Conservation (phyloP, 169 alveolate genomes). For the Plasmodium falciparum region DNA sequence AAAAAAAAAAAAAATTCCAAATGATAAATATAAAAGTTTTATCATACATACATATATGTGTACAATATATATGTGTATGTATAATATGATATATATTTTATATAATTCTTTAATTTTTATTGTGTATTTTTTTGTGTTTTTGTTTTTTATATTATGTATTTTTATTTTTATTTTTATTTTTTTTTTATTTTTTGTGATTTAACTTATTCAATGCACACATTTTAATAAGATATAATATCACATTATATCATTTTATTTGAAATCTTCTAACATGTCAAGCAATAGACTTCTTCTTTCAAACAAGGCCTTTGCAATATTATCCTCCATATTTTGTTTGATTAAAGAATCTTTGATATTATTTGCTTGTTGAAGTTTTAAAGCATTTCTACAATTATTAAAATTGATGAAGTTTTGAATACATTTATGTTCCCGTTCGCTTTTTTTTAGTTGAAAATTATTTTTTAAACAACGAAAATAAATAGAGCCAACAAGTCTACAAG, state of each 20-base stretch:
- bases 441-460: constrained; percentile 76
- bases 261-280: constrained; percentile 26
- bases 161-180: background rate
- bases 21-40: too few species aligned
- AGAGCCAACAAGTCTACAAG: constrained; percentile 86
- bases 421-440: constrained; percentile 64
- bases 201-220: background rate
- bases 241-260: background rate
- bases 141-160: background rate
- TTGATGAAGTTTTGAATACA: constrained; percentile 77
- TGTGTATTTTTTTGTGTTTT: background rate
- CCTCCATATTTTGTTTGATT: constrained; percentile 81
- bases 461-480: constrained; percentile 85
- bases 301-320: constrained; percentile 77
- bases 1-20: background rate
- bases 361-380: constrained; percentile 79
- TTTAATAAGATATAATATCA: background rate
- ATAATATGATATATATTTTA: background rate
- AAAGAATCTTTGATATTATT: constrained; percentile 78
- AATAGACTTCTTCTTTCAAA: constrained; percentile 71
- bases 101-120: background rate
- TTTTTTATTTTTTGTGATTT: background rate
- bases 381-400: constrained; percentile 83
- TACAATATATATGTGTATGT: too few species aligned
- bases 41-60: too few species aligned